These are phyloP conservation scores for Recurvomyces mirabilis DNA, from an alignment of 495 filamentous ascomycete species.

Conservation along the genomic window DNA sequence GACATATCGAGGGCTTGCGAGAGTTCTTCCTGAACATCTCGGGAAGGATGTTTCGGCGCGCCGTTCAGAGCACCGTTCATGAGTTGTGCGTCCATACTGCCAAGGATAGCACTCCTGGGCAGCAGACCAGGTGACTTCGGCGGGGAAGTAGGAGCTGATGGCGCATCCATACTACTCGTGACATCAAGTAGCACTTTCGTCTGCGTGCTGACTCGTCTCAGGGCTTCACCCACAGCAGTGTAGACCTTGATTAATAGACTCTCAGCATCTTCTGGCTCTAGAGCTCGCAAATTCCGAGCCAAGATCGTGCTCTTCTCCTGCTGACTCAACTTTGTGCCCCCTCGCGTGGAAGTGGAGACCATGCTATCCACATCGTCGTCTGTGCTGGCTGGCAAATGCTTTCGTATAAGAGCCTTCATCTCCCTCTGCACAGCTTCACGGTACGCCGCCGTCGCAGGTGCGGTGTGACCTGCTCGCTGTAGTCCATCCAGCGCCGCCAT, in stretches of 20 bases:
- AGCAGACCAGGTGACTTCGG: slow-evolving; percentile 16
- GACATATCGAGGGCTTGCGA: slow-evolving; percentile 80
- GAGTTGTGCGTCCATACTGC: slow-evolving; percentile 7
- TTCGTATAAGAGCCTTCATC: slow-evolving; percentile 74
- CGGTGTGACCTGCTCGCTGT: slow-evolving; percentile 63
- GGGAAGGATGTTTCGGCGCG: background rate
- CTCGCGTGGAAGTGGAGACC: slow-evolving; percentile 69
- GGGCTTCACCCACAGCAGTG: slow-evolving; percentile 71
- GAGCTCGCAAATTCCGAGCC: slow-evolving; percentile 78
- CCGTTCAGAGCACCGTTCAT: slow-evolving; percentile 1
- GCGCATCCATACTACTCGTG: slow-evolving; percentile 57
- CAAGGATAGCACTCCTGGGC: slow-evolving; percentile 20
- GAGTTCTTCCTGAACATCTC: slow-evolving; percentile 61
- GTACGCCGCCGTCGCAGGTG: slow-evolving; percentile 70
- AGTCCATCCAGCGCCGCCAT: slow-evolving; percentile 62
- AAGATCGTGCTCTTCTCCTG: slow-evolving; percentile 84
- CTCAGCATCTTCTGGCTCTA: slow-evolving; percentile 79
- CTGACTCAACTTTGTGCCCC: slow-evolving; percentile 56
- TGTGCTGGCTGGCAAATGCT: slow-evolving; percentile 76
- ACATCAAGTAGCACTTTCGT: slow-evolving; percentile 94
- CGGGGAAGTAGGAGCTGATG: slow-evolving; percentile 20
- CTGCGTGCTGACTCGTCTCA: slow-evolving; percentile 76
- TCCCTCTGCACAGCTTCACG: slow-evolving; percentile 79
- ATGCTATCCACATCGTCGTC: slow-evolving; percentile 89
- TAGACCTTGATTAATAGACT: slow-evolving; percentile 74